Base-by-base conservation (phyloP, 2,329 filamentous ascomycete species). In the Penicillium sp. region DNA sequence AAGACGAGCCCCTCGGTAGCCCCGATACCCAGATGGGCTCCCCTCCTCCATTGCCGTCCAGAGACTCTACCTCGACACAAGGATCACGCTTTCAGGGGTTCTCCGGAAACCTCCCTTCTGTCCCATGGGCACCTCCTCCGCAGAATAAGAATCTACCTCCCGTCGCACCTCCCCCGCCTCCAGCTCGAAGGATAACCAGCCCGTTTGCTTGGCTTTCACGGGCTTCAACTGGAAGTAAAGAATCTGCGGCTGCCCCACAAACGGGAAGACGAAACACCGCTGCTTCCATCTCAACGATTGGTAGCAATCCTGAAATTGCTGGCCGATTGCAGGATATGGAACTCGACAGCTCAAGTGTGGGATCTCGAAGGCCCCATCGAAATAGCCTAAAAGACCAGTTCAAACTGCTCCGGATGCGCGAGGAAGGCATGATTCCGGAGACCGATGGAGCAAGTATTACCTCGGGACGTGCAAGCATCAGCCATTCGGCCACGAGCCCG, bases 201-300 rank as follows among this genome's bases (percentile, higher is more conserved):
- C 92, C 91, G n/a, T 96, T 96, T 70, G 87, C 91, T 45, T 94
- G 91, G 89, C 84, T 96, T 45, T 92, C 91, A 35, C 84, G 92
- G 67, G 89, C 84, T 74, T 86, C 87, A 26, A 78, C 76, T 30
- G 76, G 78, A 11, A 83, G 84, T 41, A 85, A 84, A 73, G 86
- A 85, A 56, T 75, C 81, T 47, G 84, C 86, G 56, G 84, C 88
- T 6, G 84, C 84, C 63, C 79, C 72, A 38, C 67, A 74, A 29
- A 75, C 78, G 30, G 78, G 78, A 46, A 81, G 90, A 69, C 85
- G 92, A 73, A 92, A 94, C 71, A 96, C 92, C 0, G 88, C 87
- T 55, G 91, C 91, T 69, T 96, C 92, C 0, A 84, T 93, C 56
- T 88, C 90, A 21, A 96, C 92, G 0, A 73, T 93, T 53, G 86